Evolutionary conservation across 768 basidiomycete genomes (phyloP).

Genomic region (Boletus vermiculosoides): DNA sequence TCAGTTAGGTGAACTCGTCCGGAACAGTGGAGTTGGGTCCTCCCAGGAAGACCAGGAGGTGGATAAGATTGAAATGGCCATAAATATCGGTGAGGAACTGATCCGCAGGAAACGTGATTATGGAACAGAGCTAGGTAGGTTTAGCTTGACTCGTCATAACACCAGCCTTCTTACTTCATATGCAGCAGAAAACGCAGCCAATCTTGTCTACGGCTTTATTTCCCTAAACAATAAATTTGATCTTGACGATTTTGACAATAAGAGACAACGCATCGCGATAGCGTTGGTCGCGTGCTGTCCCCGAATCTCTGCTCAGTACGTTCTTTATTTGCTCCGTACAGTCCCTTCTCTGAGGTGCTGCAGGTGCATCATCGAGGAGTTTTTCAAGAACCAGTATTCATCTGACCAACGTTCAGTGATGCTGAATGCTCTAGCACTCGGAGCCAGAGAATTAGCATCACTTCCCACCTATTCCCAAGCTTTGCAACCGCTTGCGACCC

Average conservation of each 20-base stretch:
- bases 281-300: constrained; percentile 84
- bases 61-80: constrained; percentile 75
- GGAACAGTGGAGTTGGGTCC: constrained; percentile 49
- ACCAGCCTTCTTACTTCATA: neutral
- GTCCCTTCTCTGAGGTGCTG: constrained; percentile 2
- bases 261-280: constrained; percentile 71
- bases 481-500: constrained; percentile 31
- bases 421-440: constrained; percentile 82
- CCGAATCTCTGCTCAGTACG: constrained; percentile 76
- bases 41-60: constrained; percentile 64
- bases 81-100: constrained; percentile 76
- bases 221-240: constrained; percentile 83
- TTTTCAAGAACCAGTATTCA: constrained; percentile 93
- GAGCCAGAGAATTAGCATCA: constrained; percentile 78
- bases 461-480: constrained; percentile 33
- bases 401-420: constrained; percentile 80
- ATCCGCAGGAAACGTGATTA: constrained; percentile 81
- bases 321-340: neutral
- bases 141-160: neutral
- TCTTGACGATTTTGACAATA: constrained; percentile 71
- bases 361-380: constrained; percentile 86
- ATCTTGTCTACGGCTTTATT: constrained; percentile 71
- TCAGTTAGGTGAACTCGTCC: constrained; percentile 79
- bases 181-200: constrained; percentile 86
- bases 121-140: constrained; percentile 82